A percentile compares a stretch with the other conserved stretches of the same genome.
Evolutionary conservation across 2,329 filamentous ascomycete genomes (phyloP).

Genomic region (Cercospora sp.): DNA sequence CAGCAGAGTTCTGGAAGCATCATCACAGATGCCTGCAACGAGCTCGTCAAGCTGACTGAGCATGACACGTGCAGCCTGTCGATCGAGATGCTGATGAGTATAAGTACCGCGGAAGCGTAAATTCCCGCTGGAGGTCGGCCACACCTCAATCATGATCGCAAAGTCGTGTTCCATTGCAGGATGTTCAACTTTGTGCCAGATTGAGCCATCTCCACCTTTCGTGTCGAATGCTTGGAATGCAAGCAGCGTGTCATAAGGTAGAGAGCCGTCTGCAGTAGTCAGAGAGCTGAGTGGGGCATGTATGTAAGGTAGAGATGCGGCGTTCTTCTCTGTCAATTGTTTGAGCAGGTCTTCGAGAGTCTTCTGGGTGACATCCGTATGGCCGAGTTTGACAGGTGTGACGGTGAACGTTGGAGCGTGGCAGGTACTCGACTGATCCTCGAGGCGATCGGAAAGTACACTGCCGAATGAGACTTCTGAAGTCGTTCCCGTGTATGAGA

Average conservation of each 20-base stretch:
- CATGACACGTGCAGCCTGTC: slow-evolving; percentile 12
- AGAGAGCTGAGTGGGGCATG: slow-evolving; percentile 18
- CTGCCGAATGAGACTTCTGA: slow-evolving; percentile 70
- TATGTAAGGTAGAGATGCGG: slow-evolving; percentile 14
- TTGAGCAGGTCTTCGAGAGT: slow-evolving; percentile 2
- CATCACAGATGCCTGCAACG: slow-evolving; percentile 12
- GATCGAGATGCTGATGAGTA: slow-evolving; percentile 15
- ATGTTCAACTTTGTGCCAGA: slow-evolving; percentile 31
- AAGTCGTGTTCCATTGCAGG: slow-evolving; percentile 37
- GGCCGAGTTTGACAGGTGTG: slow-evolving; percentile 25
- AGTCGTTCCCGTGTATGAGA: slow-evolving; percentile 29
- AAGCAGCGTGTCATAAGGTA: slow-evolving; percentile 23
- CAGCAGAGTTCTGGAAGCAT: not conserved
- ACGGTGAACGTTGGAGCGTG: slow-evolving; percentile 36
- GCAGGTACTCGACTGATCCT: slow-evolving; percentile 38
- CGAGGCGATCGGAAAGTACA: slow-evolving; percentile 72
- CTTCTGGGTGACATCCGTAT: slow-evolving; percentile 29
- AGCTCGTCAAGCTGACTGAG: slow-evolving; percentile 18
- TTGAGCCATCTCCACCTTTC: not conserved
- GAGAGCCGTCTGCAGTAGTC: slow-evolving; percentile 16
- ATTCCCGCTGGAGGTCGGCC: slow-evolving; percentile 21
- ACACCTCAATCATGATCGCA: slow-evolving; percentile 34
- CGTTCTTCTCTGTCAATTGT: slow-evolving; percentile 16
- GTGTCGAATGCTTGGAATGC: slow-evolving; percentile 23
- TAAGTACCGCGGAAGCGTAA: slow-evolving; percentile 19